A percentile compares a stretch with the other conserved stretches of the same genome.
phyloP scores from a whole-genome alignment of 257 asterid species.

The Leonotis leonurus region DNA sequence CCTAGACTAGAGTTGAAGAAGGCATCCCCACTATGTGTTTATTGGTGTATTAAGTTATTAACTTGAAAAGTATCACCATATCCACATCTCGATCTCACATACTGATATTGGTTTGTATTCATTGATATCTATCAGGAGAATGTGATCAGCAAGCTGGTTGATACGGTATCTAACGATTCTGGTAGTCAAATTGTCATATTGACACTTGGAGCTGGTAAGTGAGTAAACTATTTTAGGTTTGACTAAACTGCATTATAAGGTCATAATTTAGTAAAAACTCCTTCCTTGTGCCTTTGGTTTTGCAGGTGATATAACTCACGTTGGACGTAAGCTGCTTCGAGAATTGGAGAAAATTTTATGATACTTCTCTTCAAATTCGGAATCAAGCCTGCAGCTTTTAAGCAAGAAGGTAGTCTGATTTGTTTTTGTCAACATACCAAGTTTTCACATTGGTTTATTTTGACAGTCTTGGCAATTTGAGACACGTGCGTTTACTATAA shows the following conservation, averaged over 20 bases:
- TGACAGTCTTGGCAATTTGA: too few relatives aligned
- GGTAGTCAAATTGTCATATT: constrained; percentile 21
- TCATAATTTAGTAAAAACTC: background rate
- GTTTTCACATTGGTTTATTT: too few relatives aligned
- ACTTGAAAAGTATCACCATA: background rate
- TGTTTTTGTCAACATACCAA: too few relatives aligned
- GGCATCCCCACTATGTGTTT: too few relatives aligned
- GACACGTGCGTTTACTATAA: too few relatives aligned
- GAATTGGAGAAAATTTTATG: constrained; percentile 11
- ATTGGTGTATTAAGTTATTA: background rate
- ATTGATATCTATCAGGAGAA: constrained; percentile 11
- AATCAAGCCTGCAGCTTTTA: background rate
- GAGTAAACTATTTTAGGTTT: background rate
- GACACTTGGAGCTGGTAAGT: constrained; percentile 36
- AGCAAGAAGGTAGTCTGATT: background rate
- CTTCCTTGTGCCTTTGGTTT: background rate
- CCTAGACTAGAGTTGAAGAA: background rate
- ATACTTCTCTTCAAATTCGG: background rate
- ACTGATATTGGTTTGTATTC: background rate
- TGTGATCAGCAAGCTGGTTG: constrained; percentile 26
- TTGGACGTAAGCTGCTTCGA: constrained; percentile 26
- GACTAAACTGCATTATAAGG: background rate
- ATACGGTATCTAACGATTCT: constrained; percentile 15
- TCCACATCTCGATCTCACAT: background rate
- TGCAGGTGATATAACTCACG: constrained; percentile 31